Evolutionary conservation across 345 rosid genomes (phyloP), one percentile per base, ranked within the genome.

Genomic region (Durio zibethinus): DNA sequence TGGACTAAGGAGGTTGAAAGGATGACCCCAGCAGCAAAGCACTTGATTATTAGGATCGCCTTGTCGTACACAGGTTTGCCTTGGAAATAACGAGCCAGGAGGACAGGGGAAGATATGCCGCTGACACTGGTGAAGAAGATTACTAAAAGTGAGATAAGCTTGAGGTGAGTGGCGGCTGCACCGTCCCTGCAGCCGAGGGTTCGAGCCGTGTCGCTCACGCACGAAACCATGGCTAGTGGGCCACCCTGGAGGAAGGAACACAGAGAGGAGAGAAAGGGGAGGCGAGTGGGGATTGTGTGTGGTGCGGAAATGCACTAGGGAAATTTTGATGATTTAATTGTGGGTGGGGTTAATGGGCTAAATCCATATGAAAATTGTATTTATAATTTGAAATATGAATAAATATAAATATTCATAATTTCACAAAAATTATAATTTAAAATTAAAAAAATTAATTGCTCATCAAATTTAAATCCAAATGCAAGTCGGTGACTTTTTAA

Each of bases 11-110:
- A 93, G 15, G 99, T 95, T 21, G 99, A 93, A 76, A 95, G 93
- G 56, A 95, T 93, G 1, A 95, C 99, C 0, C 99, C 99, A 67
- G 99, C 98, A 35, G 98, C 99, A 85, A 95, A 95, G 84, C 98
- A 92, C 83, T 95, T 95, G 63, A 95, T 89, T 2, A 88, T 33
- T 3, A 93, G 89, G 25, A 87, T 80, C 11, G 94, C 89, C 80
- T 86, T 89, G 72, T 90, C 96, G 83, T 95, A 93, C 12, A 85
- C 81, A 56, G 99, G 91, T 74, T 88, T 95, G 0, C 98, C 97
- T 0, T 86, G 94, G 76, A 95, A 95, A 75, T 77, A 85, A 20
- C 90, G 93, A 23, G 98, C 97, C 18, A 95, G 83, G 29, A 93
- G 69, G 45, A 93, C 93, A 0, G 98, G 99, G 10, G 78, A 81